These are phyloP conservation scores for Nelumbo lutea DNA, from an alignment of 164 flowering plant species.

Conservation along the genomic window DNA sequence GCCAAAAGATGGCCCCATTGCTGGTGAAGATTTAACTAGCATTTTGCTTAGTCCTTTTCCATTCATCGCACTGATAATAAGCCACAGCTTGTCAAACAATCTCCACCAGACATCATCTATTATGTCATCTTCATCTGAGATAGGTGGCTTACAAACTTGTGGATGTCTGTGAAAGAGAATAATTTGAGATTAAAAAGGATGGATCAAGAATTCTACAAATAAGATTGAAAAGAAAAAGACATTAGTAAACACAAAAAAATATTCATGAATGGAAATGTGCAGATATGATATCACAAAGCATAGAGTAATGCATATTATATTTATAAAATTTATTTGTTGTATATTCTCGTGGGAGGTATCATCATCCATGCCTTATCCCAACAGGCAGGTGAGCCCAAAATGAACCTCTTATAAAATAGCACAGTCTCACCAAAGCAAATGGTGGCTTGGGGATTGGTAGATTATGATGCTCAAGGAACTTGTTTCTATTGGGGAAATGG, in stretches of 20 bases:
- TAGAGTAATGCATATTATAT: neutral
- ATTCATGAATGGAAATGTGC: neutral
- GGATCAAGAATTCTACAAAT: neutral
- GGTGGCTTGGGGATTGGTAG: too few species aligned
- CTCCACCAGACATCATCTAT: conserved; percentile 74
- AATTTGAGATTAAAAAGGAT: conserved; percentile 1
- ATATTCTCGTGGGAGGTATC: too few species aligned
- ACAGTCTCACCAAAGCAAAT: too few species aligned
- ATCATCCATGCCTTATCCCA: too few species aligned
- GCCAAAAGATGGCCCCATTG: conserved; percentile 73
- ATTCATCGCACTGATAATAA: conserved; percentile 64
- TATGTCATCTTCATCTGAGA: conserved; percentile 31
- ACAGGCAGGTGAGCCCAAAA: too few species aligned
- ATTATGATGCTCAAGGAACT: too few species aligned
- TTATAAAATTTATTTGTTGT: neutral
- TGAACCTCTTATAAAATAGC: too few species aligned
- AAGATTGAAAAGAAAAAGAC: neutral
- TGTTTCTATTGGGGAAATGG: too few species aligned
- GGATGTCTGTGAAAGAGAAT: conserved; percentile 26
- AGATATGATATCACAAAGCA: conserved; percentile 1
- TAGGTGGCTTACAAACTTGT: conserved; percentile 16
- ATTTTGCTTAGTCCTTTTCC: conserved; percentile 77
- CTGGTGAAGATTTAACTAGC: conserved; percentile 47
- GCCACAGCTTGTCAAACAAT: conserved; percentile 81
- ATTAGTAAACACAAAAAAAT: neutral